phyloP scores from a whole-genome alignment of 768 basidiomycete genomes.

The Boletus eberwhitei region DNA sequence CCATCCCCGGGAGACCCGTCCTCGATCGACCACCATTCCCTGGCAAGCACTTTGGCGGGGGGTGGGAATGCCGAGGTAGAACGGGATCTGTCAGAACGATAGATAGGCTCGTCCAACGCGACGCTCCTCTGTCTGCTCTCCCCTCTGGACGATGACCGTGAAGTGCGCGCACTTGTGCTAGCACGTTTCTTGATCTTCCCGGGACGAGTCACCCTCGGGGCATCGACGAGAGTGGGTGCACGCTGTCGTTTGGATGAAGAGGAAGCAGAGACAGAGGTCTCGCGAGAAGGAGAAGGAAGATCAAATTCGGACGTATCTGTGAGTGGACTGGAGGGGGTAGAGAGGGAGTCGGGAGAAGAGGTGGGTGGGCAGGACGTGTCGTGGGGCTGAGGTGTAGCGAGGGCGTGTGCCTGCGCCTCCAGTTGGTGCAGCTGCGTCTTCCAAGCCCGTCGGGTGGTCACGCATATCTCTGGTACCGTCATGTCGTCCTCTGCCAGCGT shows the following conservation, averaged over 20 bases:
- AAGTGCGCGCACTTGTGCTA: conserved; percentile 19
- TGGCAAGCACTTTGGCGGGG: conserved; percentile 20
- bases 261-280: conserved; percentile 22
- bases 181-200: conserved; percentile 28
- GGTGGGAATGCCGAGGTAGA: conserved; percentile 54
- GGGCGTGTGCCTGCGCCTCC: not conserved
- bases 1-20: conserved; percentile 49
- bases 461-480: conserved; percentile 21
- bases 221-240: conserved; percentile 6
- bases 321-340: conserved; percentile 22
- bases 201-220: conserved; percentile 6
- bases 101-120: conserved; percentile 54
- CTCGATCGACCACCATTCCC: conserved; percentile 49
- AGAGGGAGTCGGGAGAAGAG: conserved; percentile 19
- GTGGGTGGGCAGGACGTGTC: conserved; percentile 10
- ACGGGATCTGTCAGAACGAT: conserved; percentile 55
- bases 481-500: conserved; percentile 9
- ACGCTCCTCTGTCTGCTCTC: conserved; percentile 39
- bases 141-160: conserved; percentile 42
- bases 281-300: conserved; percentile 15
- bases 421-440: conserved; percentile 20
- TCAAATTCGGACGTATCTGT: conserved; percentile 18
- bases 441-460: conserved; percentile 31
- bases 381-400: not conserved
- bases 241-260: conserved; percentile 27